Base-by-base conservation (phyloP, 2,329 filamentous ascomycete genomes). In the Colletotrichum sp. region DNA sequence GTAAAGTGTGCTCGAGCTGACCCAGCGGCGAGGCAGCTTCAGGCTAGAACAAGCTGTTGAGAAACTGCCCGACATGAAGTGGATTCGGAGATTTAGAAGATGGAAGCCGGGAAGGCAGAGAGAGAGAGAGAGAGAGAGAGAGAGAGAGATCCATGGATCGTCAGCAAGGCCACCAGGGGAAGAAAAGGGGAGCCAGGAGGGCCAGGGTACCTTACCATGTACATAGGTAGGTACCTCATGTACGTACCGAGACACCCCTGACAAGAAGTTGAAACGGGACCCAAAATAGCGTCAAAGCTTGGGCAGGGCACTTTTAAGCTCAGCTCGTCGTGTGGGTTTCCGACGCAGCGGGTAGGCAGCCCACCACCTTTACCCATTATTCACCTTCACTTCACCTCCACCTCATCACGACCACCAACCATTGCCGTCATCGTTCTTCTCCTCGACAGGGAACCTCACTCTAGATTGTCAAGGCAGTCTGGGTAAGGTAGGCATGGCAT, bases 251-350 rank as follows among this genome's bases (percentile, higher is more conserved):
- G 6, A 66, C 26, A 8, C 26, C n/a, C 64, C 66, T 44, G 44
- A 59, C 44, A 22, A 34, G 44, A 12, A 24, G 64, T 65, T 74
- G 70, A 69, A 69, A 74, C 59, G 65, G 59, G 26, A 59, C 44
- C 70, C 44, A 60, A 60, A 65, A 59, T 75, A 68, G 69, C 24
- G 63, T 39, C 69, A 68, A 72, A 68, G 57, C 73, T 55, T 64
- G 30, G 69, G 34, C 59, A 48, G 34, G 13, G 26, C 55, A 59
- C 30, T 44, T 66, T 62, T 66, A 60, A 48, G 60, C 60, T 75
- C 12, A 48, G 60, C 60, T 75, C 12, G 60, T 34, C 34, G 36
- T 66, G 59, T 34, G 22, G 55, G 48, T 64, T 63, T 59, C 73
- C 57, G 60, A 64, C 32, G 65, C 32, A 52, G 59, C 48, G 70